These are phyloP conservation scores for Zelopaecilomyces penicillatus DNA, from an alignment of 2,329 filamentous ascomycete genomes.

Conservation along the genomic window DNA sequence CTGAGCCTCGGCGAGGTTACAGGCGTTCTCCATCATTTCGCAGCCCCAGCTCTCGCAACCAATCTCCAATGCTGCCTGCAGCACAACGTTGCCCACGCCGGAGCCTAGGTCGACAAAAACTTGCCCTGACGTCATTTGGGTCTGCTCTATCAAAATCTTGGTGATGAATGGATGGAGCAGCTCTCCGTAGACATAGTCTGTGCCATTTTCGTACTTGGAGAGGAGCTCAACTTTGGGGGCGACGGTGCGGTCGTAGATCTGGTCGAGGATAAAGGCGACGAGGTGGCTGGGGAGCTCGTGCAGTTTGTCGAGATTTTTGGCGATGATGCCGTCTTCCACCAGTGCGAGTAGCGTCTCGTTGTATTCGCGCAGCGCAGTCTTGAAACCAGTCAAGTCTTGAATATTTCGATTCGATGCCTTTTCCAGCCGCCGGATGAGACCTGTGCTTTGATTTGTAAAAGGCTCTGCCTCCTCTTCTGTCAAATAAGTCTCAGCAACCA, in stretches of 20 bases:
- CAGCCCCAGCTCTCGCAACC: constrained; percentile 95
- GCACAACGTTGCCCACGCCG: constrained; percentile 88
- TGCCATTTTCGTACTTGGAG: constrained; percentile 78
- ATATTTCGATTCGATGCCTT: constrained; percentile 62
- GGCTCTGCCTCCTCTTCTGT: constrained; percentile 57
- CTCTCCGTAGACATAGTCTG: constrained; percentile 92
- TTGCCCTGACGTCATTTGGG: constrained; percentile 69
- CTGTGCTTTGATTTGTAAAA: constrained; percentile 63
- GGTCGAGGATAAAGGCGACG: constrained; percentile 72
- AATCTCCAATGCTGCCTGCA: constrained; percentile 87
- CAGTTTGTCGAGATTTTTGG: constrained; percentile 59
- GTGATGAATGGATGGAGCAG: constrained; percentile 77
- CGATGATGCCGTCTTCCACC: constrained; percentile 62
- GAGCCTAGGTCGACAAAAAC: constrained; percentile 93
- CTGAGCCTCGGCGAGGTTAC: constrained; percentile 72
- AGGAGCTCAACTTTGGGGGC: constrained; percentile 80
- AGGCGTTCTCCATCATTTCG: constrained; percentile 90
- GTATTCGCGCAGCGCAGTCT: constrained; percentile 64
- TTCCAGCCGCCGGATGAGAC: constrained; percentile 69
- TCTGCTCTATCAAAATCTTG: constrained; percentile 68
- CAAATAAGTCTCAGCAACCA: constrained; percentile 69
- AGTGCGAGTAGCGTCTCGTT: constrained; percentile 61
- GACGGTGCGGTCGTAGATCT: constrained; percentile 88
- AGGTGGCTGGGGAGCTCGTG: constrained; percentile 63
- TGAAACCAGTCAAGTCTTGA: constrained; percentile 59